A percentile compares a stretch with the other conserved stretches of the same genome.
phyloP scores from a whole-genome alignment of 345 rosid species.

The Zanthoxylum bungeanum region DNA sequence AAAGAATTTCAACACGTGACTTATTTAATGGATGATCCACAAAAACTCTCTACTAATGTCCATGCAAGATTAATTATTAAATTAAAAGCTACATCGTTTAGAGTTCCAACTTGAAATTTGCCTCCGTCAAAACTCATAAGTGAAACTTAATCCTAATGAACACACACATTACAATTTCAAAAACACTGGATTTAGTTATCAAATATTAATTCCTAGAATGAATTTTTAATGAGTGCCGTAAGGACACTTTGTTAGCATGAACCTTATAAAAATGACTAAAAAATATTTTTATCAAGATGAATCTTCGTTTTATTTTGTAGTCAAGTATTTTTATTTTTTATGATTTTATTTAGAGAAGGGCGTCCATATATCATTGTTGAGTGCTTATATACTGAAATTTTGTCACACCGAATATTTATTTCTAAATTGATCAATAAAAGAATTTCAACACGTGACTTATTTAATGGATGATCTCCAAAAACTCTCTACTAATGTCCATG shows the following conservation, averaged over 20 bases:
- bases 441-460: background rate
- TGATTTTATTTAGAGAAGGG: too few relatives aligned
- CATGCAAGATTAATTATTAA: too few relatives aligned
- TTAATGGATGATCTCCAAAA: background rate
- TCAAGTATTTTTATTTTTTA: too few relatives aligned
- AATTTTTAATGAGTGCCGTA: too few relatives aligned
- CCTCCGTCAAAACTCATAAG: background rate
- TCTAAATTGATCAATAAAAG: background rate
- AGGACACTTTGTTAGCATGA: too few relatives aligned
- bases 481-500: too few relatives aligned
- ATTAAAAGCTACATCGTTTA: background rate
- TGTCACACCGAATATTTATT: background rate
- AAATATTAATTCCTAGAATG: too few relatives aligned
- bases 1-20: background rate
- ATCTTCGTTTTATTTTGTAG: too few relatives aligned
- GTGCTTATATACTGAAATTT: background rate
- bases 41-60: too few relatives aligned
- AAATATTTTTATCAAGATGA: too few relatives aligned
- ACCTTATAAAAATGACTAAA: too few relatives aligned
- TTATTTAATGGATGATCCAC: background rate
- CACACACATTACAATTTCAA: background rate
- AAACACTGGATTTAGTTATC: background rate
- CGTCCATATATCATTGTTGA: too few relatives aligned
- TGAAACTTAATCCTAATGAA: background rate
- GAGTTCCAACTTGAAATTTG: constrained; percentile 4